Percentiles rank a stretch among this genome's conserved stretches.
Conservation (phyloP, 768 basidiomycete species). For the Tulasnella sp. region DNA sequence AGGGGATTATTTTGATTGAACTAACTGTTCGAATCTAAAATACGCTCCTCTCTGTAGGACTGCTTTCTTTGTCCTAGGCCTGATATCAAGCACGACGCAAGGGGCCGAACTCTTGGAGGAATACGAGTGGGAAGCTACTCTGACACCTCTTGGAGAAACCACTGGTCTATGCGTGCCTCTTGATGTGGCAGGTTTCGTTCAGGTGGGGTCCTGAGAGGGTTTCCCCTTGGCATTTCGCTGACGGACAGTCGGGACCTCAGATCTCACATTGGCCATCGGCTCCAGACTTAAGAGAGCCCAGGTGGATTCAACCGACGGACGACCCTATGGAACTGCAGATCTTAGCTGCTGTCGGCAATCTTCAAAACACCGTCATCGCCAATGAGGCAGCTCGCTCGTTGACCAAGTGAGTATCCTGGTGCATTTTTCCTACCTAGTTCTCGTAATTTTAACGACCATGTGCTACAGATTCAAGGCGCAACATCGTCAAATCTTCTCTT, state of each 20-base stretch:
- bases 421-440: background rate
- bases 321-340: slow-evolving; percentile 78
- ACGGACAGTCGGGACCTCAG: slow-evolving; percentile 47
- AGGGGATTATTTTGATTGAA: slow-evolving; percentile 48
- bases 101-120: slow-evolving; percentile 93
- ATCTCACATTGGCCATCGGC: slow-evolving; percentile 67
- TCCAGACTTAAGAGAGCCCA: slow-evolving; percentile 34
- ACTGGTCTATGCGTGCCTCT: slow-evolving; percentile 90
- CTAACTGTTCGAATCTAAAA: background rate
- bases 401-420: slow-evolving; percentile 60
- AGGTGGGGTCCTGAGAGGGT: slow-evolving; percentile 53
- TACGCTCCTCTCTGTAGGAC: slow-evolving; percentile 61
- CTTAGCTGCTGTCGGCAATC: slow-evolving; percentile 86
- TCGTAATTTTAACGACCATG: background rate
- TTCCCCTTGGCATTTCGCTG: background rate
- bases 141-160: slow-evolving; percentile 80
- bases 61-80: slow-evolving; percentile 92
- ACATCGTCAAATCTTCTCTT: slow-evolving; percentile 75
- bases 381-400: slow-evolving; percentile 91
- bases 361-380: slow-evolving; percentile 94
- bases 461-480: slow-evolving; percentile 70
- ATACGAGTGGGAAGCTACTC: slow-evolving; percentile 89
- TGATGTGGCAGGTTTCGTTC: slow-evolving; percentile 79
- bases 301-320: slow-evolving; percentile 60
- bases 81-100: slow-evolving; percentile 88